These are phyloP conservation scores for Malus hybrid DNA, from an alignment of 331 rosid species.

Conservation along the genomic window DNA sequence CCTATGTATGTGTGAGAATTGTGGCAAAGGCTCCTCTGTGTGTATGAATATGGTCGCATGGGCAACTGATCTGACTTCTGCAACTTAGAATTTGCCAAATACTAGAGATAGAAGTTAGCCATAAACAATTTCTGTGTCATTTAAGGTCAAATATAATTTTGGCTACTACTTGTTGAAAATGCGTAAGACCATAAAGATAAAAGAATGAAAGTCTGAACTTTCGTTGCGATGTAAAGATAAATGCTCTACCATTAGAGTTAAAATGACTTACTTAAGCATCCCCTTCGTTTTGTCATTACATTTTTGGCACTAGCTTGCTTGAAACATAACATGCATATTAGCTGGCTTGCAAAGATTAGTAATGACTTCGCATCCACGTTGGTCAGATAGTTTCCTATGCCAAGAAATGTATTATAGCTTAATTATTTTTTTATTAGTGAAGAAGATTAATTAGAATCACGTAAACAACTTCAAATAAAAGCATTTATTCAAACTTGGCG, in stretches of 20 bases:
- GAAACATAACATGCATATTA: neutral
- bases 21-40: too few species aligned
- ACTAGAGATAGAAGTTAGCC: too few species aligned
- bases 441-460: neutral
- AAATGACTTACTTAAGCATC: neutral
- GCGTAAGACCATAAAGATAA: too few species aligned
- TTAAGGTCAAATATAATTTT: too few species aligned
- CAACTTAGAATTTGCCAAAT: too few species aligned
- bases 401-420: neutral
- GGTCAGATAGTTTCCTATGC: neutral
- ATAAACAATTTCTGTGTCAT: too few species aligned
- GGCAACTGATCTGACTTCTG: too few species aligned
- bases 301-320: neutral
- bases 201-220: neutral
- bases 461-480: neutral
- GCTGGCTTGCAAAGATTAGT: neutral
- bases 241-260: neutral
- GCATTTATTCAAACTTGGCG: slow-evolving; percentile 6
- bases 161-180: too few species aligned
- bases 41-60: too few species aligned
- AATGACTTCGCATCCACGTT: slow-evolving; percentile 12
- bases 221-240: neutral
- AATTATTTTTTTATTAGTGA: neutral
- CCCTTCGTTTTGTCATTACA: neutral
- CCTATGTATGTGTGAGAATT: too few species aligned